These are phyloP conservation scores for Rhizophlyctis rosea DNA, from an alignment of 192 early-diverging fungal genomes.

Conservation along the genomic window DNA sequence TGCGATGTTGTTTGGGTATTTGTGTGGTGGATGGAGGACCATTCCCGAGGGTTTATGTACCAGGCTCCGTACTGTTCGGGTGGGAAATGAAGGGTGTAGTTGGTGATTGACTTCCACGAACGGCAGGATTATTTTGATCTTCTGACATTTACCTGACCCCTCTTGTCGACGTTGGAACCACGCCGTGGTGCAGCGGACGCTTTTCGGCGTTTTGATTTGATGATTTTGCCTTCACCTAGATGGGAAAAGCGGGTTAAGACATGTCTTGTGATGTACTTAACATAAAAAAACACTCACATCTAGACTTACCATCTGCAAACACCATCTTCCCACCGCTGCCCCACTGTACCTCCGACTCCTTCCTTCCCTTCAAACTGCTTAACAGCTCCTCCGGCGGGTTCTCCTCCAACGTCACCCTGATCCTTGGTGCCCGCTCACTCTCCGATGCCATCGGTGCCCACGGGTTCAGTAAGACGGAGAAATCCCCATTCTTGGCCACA, in stretches of 20 bases:
- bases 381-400: background rate
- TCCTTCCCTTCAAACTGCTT: background rate
- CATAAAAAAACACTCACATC: background rate
- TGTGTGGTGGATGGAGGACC: background rate
- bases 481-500: too few species aligned
- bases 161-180: too few species aligned
- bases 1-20: background rate
- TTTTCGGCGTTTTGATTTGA: too few species aligned
- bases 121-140: too few species aligned
- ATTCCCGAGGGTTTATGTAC: background rate
- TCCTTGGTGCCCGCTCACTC: background rate
- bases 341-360: background rate
- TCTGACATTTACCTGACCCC: too few species aligned
- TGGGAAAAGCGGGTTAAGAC: too few species aligned
- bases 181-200: too few species aligned
- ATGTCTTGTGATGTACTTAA: too few species aligned
- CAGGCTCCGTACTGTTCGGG: background rate
- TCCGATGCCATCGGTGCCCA: background rate
- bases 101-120: too few species aligned
- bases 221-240: too few species aligned
- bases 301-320: background rate
- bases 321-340: background rate
- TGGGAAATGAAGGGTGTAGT: background rate
- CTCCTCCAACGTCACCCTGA: slow-evolving; percentile 1
- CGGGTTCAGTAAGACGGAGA: background rate